phyloP scores from a whole-genome alignment of 1,139 yeast species.

The Diutina neorugosa region DNA sequence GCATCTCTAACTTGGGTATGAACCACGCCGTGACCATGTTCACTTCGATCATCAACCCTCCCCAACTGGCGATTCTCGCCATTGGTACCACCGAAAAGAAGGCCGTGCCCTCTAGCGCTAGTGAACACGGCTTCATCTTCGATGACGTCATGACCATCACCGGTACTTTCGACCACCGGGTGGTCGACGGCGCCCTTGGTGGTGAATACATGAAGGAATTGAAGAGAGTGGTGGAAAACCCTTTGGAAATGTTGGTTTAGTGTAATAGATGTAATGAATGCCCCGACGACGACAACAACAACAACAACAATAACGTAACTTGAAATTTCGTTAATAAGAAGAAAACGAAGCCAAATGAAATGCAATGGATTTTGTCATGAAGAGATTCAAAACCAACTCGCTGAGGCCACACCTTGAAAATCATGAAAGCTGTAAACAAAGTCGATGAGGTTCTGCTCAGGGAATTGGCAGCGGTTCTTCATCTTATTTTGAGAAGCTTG shows the following conservation, averaged over 20 bases:
- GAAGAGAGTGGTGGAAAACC: slow-evolving; percentile 88
- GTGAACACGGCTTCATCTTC: slow-evolving; percentile 84
- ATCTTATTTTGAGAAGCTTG: too few species aligned
- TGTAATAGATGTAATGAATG: neutral
- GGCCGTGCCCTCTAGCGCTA: slow-evolving; percentile 85
- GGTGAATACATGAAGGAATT: slow-evolving; percentile 93
- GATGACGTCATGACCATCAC: slow-evolving; percentile 87
- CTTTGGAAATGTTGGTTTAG: slow-evolving; percentile 81
- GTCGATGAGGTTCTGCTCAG: too few species aligned
- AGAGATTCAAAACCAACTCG: too few species aligned
- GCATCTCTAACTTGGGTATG: slow-evolving; percentile 98
- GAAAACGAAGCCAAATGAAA: too few species aligned
- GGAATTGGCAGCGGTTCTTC: too few species aligned
- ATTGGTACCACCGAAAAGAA: slow-evolving; percentile 87
- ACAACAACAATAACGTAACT: too few species aligned
- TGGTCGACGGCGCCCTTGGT: slow-evolving; percentile 94
- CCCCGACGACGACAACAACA: neutral
- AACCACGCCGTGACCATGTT: slow-evolving; percentile 84
- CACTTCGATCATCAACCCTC: slow-evolving; percentile 97
- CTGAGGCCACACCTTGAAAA: too few species aligned
- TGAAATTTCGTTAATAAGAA: too few species aligned
- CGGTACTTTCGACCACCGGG: slow-evolving; percentile 96
- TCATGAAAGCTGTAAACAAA: too few species aligned
- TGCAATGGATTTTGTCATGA: too few species aligned
- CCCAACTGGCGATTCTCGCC: slow-evolving; percentile 90